Base-by-base conservation (phyloP, 1,139 yeast genomes). In the Candida neerlandica region DNA sequence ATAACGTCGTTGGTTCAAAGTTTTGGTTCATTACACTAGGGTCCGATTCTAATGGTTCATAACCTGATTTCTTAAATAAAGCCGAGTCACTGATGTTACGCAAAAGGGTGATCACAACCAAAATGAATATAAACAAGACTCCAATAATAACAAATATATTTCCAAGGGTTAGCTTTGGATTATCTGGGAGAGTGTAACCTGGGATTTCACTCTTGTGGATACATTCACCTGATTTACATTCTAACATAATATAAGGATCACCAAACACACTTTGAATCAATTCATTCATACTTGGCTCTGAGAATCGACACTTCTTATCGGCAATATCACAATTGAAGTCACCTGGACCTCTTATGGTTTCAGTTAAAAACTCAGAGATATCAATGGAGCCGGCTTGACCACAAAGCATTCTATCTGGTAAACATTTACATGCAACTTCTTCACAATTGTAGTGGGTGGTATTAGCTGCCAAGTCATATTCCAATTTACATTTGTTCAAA, bases 211-310 rank as follows among this genome's bases (percentile, higher is more conserved):
- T 86, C 61, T 85, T 84, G 64, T 94, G 98, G 35, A 94, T 61
- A 75, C 99, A 94, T 66, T 94, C 99, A 46, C 96, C 94, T 1
- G 96, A 83, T 12, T 72, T 70, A 69, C 99, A 94, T 45, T 80
- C 76, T 50, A 94, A 73, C 1, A 94, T 86, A 60, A 94, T 94
- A 59, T 82, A 81, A 1, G 92, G 89, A 64, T 94, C 99, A 14
- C 99, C 99, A 70, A 94, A 94, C 3, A 94, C 96, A 14, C 90
- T 84, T 52, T 84, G 78, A 52, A 94, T 94, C 61, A 94, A 78
- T 55, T 89, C 96, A 67, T 94, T 89, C 98, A 94, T 94, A 51
- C 96, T 86, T 37, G 99, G 98, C 64, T 94, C 99, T 3, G 94
- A 85, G 63, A 94, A 94, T 47, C 78, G 76, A 71, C 99, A 94